Evolutionary conservation across 345 rosid species (phyloP).

Genomic region (Citrus medica): DNA sequence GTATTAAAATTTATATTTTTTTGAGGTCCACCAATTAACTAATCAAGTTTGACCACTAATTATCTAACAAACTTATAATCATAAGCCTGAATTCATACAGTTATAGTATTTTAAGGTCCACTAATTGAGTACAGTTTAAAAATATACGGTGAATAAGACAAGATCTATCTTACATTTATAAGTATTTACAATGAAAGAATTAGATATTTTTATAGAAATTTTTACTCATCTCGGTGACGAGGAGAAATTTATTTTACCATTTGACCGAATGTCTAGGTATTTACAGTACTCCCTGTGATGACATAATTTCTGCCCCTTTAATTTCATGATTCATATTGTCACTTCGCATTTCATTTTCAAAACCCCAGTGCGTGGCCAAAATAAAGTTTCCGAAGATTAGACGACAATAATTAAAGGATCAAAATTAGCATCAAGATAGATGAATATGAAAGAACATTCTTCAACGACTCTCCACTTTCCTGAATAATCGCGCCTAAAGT

Average conservation of each 20-base stretch:
- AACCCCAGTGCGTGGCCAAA: constrained; percentile 10
- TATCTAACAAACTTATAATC: no score
- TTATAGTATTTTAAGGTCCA: no score
- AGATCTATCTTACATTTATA: no score
- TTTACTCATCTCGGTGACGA: fast-evolving
- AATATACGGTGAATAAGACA: fast-evolving
- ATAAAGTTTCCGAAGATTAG: constrained; percentile 9
- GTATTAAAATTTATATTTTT: no score
- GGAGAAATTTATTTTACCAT: no score
- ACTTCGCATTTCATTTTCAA: not conserved
- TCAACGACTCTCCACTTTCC: not conserved
- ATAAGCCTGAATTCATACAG: no score
- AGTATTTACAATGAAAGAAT: no score
- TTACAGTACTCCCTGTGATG: no score
- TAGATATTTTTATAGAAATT: no score
- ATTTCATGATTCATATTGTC: not conserved
- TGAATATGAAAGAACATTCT: constrained; percentile 17
- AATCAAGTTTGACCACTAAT: no score
- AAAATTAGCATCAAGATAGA: not conserved
- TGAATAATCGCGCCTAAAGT: constrained; percentile 1
- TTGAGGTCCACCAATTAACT: no score
- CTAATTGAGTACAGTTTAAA: fast-evolving
- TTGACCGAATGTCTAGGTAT: fast-evolving
- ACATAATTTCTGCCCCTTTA: no score
- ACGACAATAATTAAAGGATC: constrained; percentile 25